Evolutionary conservation across 208 protist genomes (phyloP), one percentile per base, ranked within the genome.

Genomic region (Herpetomonas samuelpessoai): DNA sequence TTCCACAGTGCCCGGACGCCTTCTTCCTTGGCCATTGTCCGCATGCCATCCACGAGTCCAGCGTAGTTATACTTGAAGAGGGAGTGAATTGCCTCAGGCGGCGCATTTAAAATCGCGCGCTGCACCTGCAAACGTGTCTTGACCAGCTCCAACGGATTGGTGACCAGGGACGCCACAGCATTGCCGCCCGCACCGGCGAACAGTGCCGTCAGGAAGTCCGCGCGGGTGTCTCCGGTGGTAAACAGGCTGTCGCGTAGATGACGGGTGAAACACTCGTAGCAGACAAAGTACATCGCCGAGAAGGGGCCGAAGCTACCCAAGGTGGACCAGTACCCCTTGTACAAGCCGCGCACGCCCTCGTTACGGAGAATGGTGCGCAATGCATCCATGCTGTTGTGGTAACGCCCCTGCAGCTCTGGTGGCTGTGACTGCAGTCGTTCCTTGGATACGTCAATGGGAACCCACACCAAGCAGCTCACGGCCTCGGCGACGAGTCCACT

Each of bases 41-140:
- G 21, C 3, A 96, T 27, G 12, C 91, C 91, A 44, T 87, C 71
- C 4, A 55, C 19, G 18, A 96, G 59, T 6, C 81, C 73, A 0
- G 27, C 55, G 63, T 96, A 96, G 30, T 76, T 45, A 54, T 92
- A 92, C 16, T 30, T 26, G 65, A 83, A 96, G 14, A 73, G 51
- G 18, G 29, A 49, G 27, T 19, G 29, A 21, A 7, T 4, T 46
- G 1, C 10, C 44, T 2, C 14, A 38, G 49, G 25, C 6, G 22
- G 29, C 6, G n/a, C 38, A 19, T 66, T 55, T 44, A 92, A 57
- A 28, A 88, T 70, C 0, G 83, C 68, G 0, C 83, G 71, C 65
- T 97, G 88, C 19, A 97, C 82, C 71, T 97, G 92, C 62, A 97
- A 57, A 0, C 92, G 82, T 41, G 91, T 91, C 71, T 97, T 97